Evolutionary conservation across 2,329 filamentous ascomycete genomes (phyloP).

Genomic region (Colletotrichum sp.): DNA sequence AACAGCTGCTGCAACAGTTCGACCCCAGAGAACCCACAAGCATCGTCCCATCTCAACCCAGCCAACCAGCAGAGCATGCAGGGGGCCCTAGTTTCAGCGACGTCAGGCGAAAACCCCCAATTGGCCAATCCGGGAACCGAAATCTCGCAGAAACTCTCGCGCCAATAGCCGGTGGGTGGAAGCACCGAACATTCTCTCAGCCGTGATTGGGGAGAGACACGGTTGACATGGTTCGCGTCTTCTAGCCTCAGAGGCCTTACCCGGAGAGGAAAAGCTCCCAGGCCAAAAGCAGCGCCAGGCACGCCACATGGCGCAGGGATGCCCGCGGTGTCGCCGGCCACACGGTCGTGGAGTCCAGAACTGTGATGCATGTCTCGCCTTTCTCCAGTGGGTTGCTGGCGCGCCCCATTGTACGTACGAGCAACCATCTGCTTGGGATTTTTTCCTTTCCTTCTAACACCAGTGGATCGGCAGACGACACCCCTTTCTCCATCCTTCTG

Average conservation of each 20-base stretch:
- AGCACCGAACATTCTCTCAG: background rate
- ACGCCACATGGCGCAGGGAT: conserved; percentile 18
- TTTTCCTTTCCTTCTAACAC: background rate
- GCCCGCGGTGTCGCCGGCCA: conserved; percentile 1
- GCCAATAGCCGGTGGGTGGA: conserved; percentile 9
- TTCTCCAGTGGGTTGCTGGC: background rate
- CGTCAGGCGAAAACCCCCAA: background rate
- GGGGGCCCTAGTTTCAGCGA: conserved; percentile 1
- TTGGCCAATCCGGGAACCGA: background rate
- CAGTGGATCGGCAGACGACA: background rate
- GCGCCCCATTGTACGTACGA: background rate
- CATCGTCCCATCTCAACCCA: background rate
- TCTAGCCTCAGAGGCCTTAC: background rate
- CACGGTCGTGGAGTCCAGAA: background rate
- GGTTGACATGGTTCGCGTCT: background rate
- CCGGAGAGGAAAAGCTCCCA: background rate
- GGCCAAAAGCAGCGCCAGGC: background rate
- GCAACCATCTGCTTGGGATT: background rate
- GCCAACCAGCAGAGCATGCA: background rate
- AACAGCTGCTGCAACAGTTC: background rate
- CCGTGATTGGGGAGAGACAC: background rate
- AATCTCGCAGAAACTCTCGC: conserved; percentile 18
- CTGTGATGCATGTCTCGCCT: background rate
- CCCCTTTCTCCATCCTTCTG: background rate
- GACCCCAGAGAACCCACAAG: conserved; percentile 8